Base-by-base conservation (phyloP, 768 basidiomycete species). In the Macrocybe gigantea region DNA sequence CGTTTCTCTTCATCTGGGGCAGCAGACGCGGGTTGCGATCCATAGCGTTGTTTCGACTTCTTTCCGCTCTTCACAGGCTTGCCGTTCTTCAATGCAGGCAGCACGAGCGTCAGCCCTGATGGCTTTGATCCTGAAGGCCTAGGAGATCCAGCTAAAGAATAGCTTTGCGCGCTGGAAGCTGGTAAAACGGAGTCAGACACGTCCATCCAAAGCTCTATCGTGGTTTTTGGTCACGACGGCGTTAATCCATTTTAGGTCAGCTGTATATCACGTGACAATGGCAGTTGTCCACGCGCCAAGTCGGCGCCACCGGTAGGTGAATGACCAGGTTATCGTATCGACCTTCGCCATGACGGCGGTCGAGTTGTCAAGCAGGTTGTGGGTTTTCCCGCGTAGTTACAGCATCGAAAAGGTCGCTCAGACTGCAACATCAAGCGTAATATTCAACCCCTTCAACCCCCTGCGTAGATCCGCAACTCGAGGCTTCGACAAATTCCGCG, bases 11-110 rank as follows among this genome's bases (percentile, higher is more conserved):
- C 49, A 15, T 67, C 64, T 32, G 54, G n/a, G 35, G 39, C 64
- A 63, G 67, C 64, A 29, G 58, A 56, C 38, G 49, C 59, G 29
- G 50, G 47, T 13, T 63, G 55, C 7, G 57, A 46, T 34, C 50
- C 52, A 7, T 48, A 54, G 60, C 69, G 49, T 15, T 62, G 53
- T 55, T 73, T 74, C 48, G 64, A 60, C 61, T 73, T 78, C 61
- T 78, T 80, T 15, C 68, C 66, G 12, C 60, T 66, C 51, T 82
- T 83, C 42, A 78, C 66, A 5, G 77, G 75, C 61, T 83, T 80
- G 41, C 81, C 67, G 33, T 72, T 70, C 59, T 74, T 83, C 40
- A 85, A 71, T n/a, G 85, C 77, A 5, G 84, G 84, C 3, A 87
- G 68, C 22, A 85, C 76, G 47, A 87, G 78, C 14, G 74, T 84